These are phyloP conservation scores for Penicillium malachiteum DNA, from an alignment of 495 filamentous ascomycete genomes.

Conservation along the genomic window DNA sequence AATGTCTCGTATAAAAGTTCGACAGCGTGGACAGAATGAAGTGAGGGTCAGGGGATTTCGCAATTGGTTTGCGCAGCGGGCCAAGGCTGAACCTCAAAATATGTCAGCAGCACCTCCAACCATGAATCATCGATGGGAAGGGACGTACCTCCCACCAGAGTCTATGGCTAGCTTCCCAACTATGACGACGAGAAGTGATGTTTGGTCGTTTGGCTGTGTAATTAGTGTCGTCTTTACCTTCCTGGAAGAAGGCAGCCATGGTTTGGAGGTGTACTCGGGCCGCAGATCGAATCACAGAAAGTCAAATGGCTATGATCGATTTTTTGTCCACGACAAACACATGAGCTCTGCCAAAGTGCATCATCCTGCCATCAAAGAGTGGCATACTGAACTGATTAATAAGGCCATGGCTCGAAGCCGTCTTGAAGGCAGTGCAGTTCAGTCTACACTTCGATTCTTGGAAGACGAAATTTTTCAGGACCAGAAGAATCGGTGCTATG, in stretches of 20 bases:
- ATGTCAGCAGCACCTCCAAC: slow-evolving; percentile 13
- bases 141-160: slow-evolving; percentile 36
- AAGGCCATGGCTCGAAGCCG: slow-evolving; percentile 17
- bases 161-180: slow-evolving; percentile 16
- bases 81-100: slow-evolving; percentile 12
- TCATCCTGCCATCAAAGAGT: slow-evolving; percentile 27
- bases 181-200: slow-evolving; percentile 33
- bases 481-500: slow-evolving; percentile 5
- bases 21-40: slow-evolving; percentile 6
- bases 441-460: slow-evolving; percentile 1
- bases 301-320: slow-evolving; percentile 26
- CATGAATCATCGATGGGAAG: slow-evolving; percentile 15
- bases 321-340: slow-evolving; percentile 20
- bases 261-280: slow-evolving; percentile 26
- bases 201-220: slow-evolving; percentile 38
- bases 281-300: slow-evolving; percentile 10
- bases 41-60: background rate
- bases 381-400: slow-evolving; percentile 23
- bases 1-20: slow-evolving; percentile 33
- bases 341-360: slow-evolving; percentile 16
- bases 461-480: slow-evolving; percentile 4
- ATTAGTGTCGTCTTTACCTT: slow-evolving; percentile 36
- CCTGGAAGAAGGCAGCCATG: slow-evolving; percentile 26
- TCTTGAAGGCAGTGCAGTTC: slow-evolving; percentile 19
- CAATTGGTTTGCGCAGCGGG: slow-evolving; percentile 1